phyloP scores from a whole-genome alignment of 352 stramenopile genomes.

The Pythium guiyangense region DNA sequence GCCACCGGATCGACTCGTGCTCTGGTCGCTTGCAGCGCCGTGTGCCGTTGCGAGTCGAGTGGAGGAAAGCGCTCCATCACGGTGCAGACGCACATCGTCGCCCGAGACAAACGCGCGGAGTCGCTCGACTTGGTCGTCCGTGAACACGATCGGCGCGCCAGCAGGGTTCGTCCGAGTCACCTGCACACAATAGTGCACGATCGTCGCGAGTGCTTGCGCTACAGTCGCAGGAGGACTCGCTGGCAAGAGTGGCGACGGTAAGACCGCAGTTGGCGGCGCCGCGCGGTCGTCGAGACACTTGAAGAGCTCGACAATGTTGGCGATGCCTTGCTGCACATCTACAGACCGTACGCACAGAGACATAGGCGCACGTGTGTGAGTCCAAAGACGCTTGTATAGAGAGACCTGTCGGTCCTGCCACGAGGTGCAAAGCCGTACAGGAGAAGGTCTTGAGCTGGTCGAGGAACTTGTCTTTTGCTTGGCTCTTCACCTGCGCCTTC shows the following conservation, averaged over 20 bases:
- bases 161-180: constrained; percentile 9
- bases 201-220: neutral
- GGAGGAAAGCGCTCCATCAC: neutral
- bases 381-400: neutral
- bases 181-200: constrained; percentile 13
- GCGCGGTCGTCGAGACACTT: constrained; percentile 41
- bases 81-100: constrained; percentile 2
- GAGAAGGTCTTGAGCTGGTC: constrained; percentile 45
- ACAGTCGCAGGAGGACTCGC: neutral
- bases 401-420: neutral
- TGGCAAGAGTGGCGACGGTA: constrained; percentile 11
- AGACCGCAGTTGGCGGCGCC: constrained; percentile 6
- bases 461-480: constrained; percentile 34
- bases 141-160: constrained; percentile 15
- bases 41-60: too few species aligned
- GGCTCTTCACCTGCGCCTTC: constrained; percentile 30
- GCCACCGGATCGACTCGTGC: too few species aligned
- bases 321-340: constrained; percentile 52
- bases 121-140: constrained; percentile 20
- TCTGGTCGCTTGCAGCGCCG: too few species aligned
- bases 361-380: neutral
- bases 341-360: neutral
- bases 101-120: constrained; percentile 28
- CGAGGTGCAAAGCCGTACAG: constrained; percentile 20
- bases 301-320: constrained; percentile 51